Evolutionary conservation across 2,329 filamentous ascomycete species (phyloP), one percentile per base, ranked within the genome.

Genomic region (Scytalidium lignicola): DNA sequence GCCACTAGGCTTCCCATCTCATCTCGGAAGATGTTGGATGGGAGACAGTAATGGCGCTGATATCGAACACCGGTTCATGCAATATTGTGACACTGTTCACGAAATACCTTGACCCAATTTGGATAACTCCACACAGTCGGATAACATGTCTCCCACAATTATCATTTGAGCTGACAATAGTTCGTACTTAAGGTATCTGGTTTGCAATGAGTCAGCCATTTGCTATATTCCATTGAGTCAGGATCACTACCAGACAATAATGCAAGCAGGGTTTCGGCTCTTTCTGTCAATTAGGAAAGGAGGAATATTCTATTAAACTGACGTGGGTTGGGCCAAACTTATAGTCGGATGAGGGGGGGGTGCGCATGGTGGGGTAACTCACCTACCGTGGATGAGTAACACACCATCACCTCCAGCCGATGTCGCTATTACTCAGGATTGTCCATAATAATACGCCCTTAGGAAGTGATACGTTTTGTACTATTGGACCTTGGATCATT

Each of bases 61-160:
- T 73, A 67, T 72, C 72, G 73, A 74, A 77, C 80, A 84, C 80
- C 80, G 80, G 80, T 78, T 77, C 80, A 84, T 78, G 78, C 79
- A 72, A 72, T 62, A 68, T 37, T 64, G 68, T 64, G 66, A 70
- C 72, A 73, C 70, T 58, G 51, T 61, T 50, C 50, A 55, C 60
- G 49, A 59, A 59, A 62, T 65, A 64, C 62, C 63, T 65, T 64
- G 63, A 65, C 59, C 60, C 58, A 54, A 44, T 47, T 53, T 51
- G 61, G 60, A 63, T 58, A 65, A 64, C 57, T 50, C 61, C 60
- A 59, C 51, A 56, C 58, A 46, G 40, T 54, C 54, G 58, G 59
- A 59, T 51, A 45, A 52, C 62, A 65, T 64, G 60, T 50, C 58
- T 60, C 50, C 58, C 50, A 52, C 13, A 13, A 26, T 22, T 45